A percentile compares a stretch with the other conserved stretches of the same genome.
phyloP scores from a whole-genome alignment of 2,329 filamentous ascomycete species.

The Sporothrix sp. region DNA sequence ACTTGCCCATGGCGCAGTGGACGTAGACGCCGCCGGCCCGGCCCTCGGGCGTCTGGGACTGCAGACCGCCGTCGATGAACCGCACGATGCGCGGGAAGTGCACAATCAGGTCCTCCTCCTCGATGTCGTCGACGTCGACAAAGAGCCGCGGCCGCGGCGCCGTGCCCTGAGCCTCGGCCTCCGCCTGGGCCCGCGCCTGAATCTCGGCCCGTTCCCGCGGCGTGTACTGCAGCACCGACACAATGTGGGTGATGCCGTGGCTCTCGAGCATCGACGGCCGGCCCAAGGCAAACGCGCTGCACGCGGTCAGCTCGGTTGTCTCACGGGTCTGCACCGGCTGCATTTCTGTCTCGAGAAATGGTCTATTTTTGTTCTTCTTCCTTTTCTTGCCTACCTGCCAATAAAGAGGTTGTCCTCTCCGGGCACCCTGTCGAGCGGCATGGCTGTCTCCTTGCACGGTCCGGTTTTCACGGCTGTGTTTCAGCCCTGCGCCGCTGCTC shows the following conservation, averaged over 20 bases:
- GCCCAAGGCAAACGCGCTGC: conserved; percentile 69
- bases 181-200: conserved; percentile 40
- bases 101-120: conserved; percentile 76
- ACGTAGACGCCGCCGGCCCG: conserved; percentile 39
- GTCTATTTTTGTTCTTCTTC: too few species aligned
- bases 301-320: not conserved
- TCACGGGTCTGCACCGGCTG: not conserved
- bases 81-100: conserved; percentile 68
- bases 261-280: conserved; percentile 55
- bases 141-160: not conserved
- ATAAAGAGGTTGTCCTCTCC: conserved; percentile 65
- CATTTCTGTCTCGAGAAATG: too few species aligned
- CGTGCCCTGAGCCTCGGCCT: too few species aligned
- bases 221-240: conserved; percentile 58
- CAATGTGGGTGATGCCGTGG: conserved; percentile 74
- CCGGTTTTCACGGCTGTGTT: not conserved
- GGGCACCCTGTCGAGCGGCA: conserved; percentile 58
- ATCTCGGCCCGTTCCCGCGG: conserved; percentile 32
- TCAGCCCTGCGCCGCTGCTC: too few species aligned
- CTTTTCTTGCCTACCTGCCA: conserved; percentile 50
- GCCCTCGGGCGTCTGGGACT: not conserved
- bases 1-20: conserved; percentile 89
- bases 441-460: conserved; percentile 25
- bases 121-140: conserved; percentile 82
- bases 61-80: conserved; percentile 50